Evolutionary conservation across 192 early-diverging fungal species (phyloP).

Genomic region (Rhizoclosmatium globosum): DNA sequence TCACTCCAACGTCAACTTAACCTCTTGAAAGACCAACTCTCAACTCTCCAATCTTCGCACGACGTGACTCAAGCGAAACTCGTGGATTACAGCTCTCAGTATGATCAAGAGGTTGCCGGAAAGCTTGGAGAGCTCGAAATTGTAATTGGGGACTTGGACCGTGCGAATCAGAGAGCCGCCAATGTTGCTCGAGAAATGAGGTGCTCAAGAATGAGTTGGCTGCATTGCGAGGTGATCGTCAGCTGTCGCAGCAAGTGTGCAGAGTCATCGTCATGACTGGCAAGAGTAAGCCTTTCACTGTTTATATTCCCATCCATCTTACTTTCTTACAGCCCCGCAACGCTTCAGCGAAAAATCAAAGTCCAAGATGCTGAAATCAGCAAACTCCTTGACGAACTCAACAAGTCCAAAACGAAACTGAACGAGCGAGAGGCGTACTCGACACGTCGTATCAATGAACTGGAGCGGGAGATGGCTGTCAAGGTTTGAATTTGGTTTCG

Average conservation of each 20-base stretch:
- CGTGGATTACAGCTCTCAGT: constrained; percentile 68
- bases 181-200: constrained; percentile 74
- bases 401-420: constrained; percentile 50
- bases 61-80: constrained; percentile 77
- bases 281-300: constrained; percentile 20
- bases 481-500: constrained; percentile 25
- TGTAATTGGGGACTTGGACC: constrained; percentile 83
- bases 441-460: constrained; percentile 53
- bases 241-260: not conserved
- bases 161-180: constrained; percentile 73
- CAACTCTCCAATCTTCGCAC: constrained; percentile 69
- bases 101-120: constrained; percentile 79
- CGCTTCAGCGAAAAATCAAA: constrained; percentile 34
- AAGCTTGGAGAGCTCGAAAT: constrained; percentile 92
- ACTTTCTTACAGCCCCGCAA: constrained; percentile 17
- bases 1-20: constrained; percentile 84
- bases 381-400: constrained; percentile 53
- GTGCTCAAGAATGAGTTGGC: constrained; percentile 37
- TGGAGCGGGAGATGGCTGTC: constrained; percentile 51
- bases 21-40: constrained; percentile 78
- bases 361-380: constrained; percentile 50
- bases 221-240: constrained; percentile 19
- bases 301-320: not conserved
- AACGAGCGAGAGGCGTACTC: constrained; percentile 49
- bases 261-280: constrained; percentile 4